Evolutionary conservation across 2,329 filamentous ascomycete genomes (phyloP), one percentile per base, ranked within the genome.

Genomic region (Apiospora hydei): DNA sequence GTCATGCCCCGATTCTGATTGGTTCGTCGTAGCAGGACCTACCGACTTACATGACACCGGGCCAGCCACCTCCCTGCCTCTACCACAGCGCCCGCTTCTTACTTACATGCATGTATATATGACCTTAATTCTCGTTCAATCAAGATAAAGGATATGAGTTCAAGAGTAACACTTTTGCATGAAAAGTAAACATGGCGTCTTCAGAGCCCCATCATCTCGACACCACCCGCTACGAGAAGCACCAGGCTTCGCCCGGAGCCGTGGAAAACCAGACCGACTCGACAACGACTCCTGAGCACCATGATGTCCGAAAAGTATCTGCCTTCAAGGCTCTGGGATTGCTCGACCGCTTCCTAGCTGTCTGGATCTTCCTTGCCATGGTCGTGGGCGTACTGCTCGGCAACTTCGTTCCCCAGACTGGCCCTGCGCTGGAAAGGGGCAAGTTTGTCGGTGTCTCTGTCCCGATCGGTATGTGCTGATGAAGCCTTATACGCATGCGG

Each of bases 331-430:
- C 86, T 1, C 86, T 92, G 0, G 87, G 88, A 5, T 84, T 87
- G 74, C 84, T 93, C 0, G 90, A 93, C 77, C 87, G 90, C 2
- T 90, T 89, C 75, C 86, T 93, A 0, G 90, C 89, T 2, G 49
- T 92, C 38, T 93, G 93, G 93, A 95, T 96, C 72, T 85, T 96
- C 38, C 86, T 96, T 0, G 92, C 93, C 66, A 96, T 96, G 91
- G 85, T 88, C 1, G 82, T 94, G 10, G 93, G 94, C 4, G 91
- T 96, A 61, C 83, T 95, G 0, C 82, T 96, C 0, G 93, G 92
- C 7, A 95, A 95, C 80, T 93, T 95, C 73, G 92, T 93, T 1
- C 87, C 89, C 0, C 84, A 83, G 30, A 89, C 89, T 0, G 90
- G 88, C 0, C 86, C 86, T 0, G 88, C 90, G 0, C 80, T 96